A percentile compares a stretch with the other conserved stretches of the same genome.
Evolutionary conservation across 306 rosid genomes (phyloP).

Genomic region (Leucaena leucocephala): DNA sequence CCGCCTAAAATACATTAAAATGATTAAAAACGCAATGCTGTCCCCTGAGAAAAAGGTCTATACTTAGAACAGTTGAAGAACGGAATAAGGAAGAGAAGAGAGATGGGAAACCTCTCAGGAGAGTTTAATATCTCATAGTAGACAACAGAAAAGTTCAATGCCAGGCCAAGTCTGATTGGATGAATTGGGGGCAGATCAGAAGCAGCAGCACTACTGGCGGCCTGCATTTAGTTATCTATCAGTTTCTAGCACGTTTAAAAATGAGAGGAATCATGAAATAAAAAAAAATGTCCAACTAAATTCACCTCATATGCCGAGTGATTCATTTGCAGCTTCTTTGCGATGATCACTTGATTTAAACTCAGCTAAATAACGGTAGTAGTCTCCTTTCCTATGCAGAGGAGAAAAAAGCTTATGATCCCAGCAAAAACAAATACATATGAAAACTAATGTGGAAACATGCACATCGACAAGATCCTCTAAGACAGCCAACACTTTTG

Average conservation of each 20-base stretch:
- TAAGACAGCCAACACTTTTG: background rate
- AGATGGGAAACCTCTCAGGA: background rate
- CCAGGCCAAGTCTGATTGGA: constrained; percentile 18
- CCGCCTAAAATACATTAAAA: background rate
- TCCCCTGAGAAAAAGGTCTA: background rate
- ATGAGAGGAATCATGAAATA: constrained; percentile 5
- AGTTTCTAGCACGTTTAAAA: background rate
- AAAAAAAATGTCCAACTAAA: background rate
- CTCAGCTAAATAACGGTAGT: constrained; percentile 11
- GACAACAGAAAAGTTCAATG: constrained; percentile 14
- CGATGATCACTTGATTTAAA: constrained; percentile 2
- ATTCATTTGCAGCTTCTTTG: constrained; percentile 9
- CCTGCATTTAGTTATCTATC: constrained; percentile 5
- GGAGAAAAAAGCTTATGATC: background rate
- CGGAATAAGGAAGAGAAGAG: background rate
- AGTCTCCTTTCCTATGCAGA: background rate
- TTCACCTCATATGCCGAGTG: constrained; percentile 8
- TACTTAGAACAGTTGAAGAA: background rate
- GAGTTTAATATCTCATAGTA: constrained; percentile 14
- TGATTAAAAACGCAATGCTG: background rate
- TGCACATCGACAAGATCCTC: background rate
- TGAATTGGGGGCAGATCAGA: constrained; percentile 12
- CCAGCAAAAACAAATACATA: background rate
- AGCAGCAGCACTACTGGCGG: constrained; percentile 6
- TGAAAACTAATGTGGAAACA: background rate